Conservation (phyloP, 225 moss, liverwort and hornwort genomes). For the Sphagnum contortum region DNA sequence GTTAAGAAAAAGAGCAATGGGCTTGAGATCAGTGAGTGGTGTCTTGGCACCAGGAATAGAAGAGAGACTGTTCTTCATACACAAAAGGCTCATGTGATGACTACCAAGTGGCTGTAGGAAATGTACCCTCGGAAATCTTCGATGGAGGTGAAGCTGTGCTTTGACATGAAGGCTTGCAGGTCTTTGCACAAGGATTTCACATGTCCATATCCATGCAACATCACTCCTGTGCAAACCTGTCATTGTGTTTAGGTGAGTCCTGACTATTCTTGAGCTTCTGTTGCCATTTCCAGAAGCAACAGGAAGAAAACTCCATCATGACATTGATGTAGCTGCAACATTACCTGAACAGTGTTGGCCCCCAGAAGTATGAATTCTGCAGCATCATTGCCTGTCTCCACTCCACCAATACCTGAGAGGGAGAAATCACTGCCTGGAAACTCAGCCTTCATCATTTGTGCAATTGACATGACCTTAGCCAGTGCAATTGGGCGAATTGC, state of each 20-base stretch:
- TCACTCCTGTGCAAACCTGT: slow-evolving; percentile 92
- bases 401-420: slow-evolving; percentile 87
- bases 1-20: too few relatives aligned
- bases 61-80: too few relatives aligned
- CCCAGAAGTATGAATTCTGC: slow-evolving; percentile 13
- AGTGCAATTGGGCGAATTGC: slow-evolving; percentile 95
- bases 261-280: too few relatives aligned
- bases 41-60: too few relatives aligned
- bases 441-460: slow-evolving; percentile 76
- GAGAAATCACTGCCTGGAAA: slow-evolving; percentile 55
- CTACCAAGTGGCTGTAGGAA: too few relatives aligned
- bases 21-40: too few relatives aligned
- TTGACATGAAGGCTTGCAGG: slow-evolving; percentile 71
- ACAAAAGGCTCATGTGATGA: too few relatives aligned
- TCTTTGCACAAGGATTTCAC: slow-evolving; percentile 68
- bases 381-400: slow-evolving; percentile 85
- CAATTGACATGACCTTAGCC: slow-evolving; percentile 91
- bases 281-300: too few relatives aligned
- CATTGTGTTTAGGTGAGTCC: neutral
- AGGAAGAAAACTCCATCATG: too few relatives aligned
- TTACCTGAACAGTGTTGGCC: neutral
- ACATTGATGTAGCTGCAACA: neutral
- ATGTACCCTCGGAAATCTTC: slow-evolving; percentile 81
- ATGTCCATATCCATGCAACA: slow-evolving; percentile 93
- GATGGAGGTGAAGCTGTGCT: slow-evolving; percentile 69